Evolutionary conservation across 179 eudicot species (phyloP).

Genomic region (Beta macrorhiza): DNA sequence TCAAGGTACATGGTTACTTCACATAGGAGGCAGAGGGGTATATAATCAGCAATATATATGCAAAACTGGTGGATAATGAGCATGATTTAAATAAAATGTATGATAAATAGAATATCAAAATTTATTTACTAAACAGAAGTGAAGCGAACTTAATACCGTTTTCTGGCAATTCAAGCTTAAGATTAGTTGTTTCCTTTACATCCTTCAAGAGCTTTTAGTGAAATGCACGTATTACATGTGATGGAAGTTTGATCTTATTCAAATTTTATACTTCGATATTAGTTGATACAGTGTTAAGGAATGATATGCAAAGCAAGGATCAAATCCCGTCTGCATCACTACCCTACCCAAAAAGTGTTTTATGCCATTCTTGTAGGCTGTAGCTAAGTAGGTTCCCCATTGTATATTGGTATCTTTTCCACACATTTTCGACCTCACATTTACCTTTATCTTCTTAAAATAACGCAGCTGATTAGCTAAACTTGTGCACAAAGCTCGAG

Average conservation of each 20-base stretch:
- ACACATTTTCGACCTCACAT: neutral
- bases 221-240: neutral
- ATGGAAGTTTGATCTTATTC: neutral
- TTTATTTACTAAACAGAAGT: neutral
- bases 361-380: neutral
- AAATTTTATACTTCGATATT: neutral
- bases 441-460: neutral
- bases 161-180: neutral
- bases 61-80: too few species aligned
- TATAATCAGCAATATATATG: too few species aligned
- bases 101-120: neutral
- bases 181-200: neutral
- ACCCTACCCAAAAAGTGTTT: neutral
- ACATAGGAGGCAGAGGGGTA: too few species aligned
- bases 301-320: neutral
- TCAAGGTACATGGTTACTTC: too few species aligned
- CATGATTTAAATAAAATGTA: neutral
- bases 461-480: neutral
- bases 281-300: neutral
- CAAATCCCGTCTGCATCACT: neutral
- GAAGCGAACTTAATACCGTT: neutral
- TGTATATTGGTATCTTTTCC: neutral
- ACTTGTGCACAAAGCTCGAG: neutral
- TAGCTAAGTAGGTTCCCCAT: slow-evolving; percentile 3
- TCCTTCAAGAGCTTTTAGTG: neutral